Conservation (phyloP, 129 eudicot species). For the Daucus carota region DNA sequence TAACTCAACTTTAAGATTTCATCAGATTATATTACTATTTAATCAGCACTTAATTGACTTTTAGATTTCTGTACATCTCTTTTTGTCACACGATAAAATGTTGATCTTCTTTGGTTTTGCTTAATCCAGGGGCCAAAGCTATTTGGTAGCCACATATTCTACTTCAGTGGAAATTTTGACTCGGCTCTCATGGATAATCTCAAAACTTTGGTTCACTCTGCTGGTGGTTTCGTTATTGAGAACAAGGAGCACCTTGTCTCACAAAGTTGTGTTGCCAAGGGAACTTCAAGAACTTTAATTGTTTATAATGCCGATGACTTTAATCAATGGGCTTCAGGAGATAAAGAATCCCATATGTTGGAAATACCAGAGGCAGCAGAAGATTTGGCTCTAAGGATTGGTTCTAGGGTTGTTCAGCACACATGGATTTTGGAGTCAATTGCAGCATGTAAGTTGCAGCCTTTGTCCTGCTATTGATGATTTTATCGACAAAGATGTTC, state of each 20-base stretch:
- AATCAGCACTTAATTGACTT: background rate
- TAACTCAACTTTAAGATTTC: background rate
- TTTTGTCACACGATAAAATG: background rate
- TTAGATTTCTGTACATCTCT: background rate
- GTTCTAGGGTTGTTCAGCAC: constrained; percentile 27
- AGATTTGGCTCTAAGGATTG: constrained; percentile 20
- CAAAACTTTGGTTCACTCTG: constrained; percentile 28
- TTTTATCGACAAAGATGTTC: background rate
- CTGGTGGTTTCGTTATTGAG: constrained; percentile 41
- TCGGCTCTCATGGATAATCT: constrained; percentile 24
- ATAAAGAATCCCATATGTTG: constrained; percentile 12
- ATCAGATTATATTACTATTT: background rate
- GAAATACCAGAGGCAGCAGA: constrained; percentile 28
- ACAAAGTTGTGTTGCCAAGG: background rate
- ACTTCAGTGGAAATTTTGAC: constrained; percentile 53
- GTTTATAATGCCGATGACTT: constrained; percentile 29
- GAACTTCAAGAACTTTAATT: constrained; percentile 14
- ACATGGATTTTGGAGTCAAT: constrained; percentile 58
- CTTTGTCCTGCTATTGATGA: constrained; percentile 9
- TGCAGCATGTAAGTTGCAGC: constrained; percentile 35
- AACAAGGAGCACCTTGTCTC: constrained; percentile 18
- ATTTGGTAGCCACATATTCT: constrained; percentile 46
- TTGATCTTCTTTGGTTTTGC: constrained; percentile 2
- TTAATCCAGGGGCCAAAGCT: constrained; percentile 59
- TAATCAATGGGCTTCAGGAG: constrained; percentile 9